Conservation (phyloP, 441 rosid species). For the Isatis lusitanica region DNA sequence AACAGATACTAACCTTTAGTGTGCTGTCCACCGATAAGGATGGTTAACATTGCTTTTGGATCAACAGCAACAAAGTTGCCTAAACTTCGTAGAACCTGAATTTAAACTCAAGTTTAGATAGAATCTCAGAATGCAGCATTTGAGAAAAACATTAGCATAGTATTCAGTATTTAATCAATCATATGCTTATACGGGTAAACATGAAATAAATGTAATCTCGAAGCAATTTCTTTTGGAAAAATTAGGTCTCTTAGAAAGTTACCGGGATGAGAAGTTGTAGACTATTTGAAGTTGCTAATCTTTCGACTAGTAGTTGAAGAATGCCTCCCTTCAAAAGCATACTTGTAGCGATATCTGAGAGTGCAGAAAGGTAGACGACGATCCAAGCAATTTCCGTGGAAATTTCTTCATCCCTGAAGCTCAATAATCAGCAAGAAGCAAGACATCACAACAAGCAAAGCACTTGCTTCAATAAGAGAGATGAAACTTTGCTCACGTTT, state of each 20-base stretch:
- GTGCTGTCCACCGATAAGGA: slow-evolving; percentile 64
- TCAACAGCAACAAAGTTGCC: slow-evolving; percentile 93
- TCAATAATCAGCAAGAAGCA: background rate
- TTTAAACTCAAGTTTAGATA: slow-evolving; percentile 20
- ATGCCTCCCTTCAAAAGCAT: slow-evolving; percentile 72
- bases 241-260: slow-evolving; percentile 20
- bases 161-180: background rate
- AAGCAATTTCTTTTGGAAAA: background rate
- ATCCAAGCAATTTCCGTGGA: slow-evolving; percentile 97
- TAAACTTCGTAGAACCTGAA: slow-evolving; percentile 83
- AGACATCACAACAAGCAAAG: background rate
- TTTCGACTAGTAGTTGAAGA: slow-evolving; percentile 73
- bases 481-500: slow-evolving; percentile 57
- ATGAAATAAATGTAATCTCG: background rate
- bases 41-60: slow-evolving; percentile 57
- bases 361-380: slow-evolving; percentile 95
- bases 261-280: slow-evolving; percentile 94
- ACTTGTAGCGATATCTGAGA: slow-evolving; percentile 75
- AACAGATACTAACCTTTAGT: slow-evolving; percentile 61
- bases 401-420: slow-evolving; percentile 81
- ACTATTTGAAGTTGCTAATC: slow-evolving; percentile 74
- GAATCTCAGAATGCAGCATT: slow-evolving; percentile 3
- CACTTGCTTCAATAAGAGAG: background rate
- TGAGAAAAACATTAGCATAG: background rate
- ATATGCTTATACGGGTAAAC: background rate